Evolutionary conservation across 2,329 filamentous ascomycete genomes (phyloP), one percentile per base, ranked within the genome.

Genomic region (Septoria petroselini): DNA sequence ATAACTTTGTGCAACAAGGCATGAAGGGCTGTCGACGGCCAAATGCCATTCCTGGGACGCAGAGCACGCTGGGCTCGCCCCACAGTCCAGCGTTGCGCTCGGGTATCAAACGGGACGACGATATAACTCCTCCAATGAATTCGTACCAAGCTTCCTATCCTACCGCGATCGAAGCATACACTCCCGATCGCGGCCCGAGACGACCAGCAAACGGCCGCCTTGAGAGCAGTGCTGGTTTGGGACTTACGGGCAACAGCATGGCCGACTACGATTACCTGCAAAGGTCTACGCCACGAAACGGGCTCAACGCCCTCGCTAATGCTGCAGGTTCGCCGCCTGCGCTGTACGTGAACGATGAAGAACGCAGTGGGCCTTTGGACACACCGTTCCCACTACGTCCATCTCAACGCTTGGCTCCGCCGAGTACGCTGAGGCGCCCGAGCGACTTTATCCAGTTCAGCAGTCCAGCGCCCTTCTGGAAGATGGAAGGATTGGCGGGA

Each of bases 391-490:
- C 67, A 7, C 60, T 69, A 15, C 62, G 66, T 6, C 66, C 66
- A 19, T 65, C 61, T 14, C 87, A 88, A 23, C 81, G 80, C 59
- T 77, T 91, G 33, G 86, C 85, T 1, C 88, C 88, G 23, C 87
- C 88, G 0, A 90, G 85, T 62, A 91, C 88, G 4, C 82, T 86
- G 4, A 86, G 91, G 65, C 77, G 87, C 48, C 88, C 88, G 7
- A 91, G 86, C 64, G 86, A 90, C 63, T 88, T 89, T 67, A 89
- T 91, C 80, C 86, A 88, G 27, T 90, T 88, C 38, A 89, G 85
- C 60, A 90, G 86, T 25, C 88, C 88, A 0, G 88, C 88, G 1
- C 87, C 88, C 0, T 93, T 94, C 68, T 94, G 88, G 88, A 90
- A 88, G 67, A 93, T 87, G 68, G 83, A 86, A 33, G 86, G 90